Evolutionary conservation across 768 basidiomycete species (phyloP), one percentile per base, ranked within the genome.

Genomic region (Dendrothele bispora): DNA sequence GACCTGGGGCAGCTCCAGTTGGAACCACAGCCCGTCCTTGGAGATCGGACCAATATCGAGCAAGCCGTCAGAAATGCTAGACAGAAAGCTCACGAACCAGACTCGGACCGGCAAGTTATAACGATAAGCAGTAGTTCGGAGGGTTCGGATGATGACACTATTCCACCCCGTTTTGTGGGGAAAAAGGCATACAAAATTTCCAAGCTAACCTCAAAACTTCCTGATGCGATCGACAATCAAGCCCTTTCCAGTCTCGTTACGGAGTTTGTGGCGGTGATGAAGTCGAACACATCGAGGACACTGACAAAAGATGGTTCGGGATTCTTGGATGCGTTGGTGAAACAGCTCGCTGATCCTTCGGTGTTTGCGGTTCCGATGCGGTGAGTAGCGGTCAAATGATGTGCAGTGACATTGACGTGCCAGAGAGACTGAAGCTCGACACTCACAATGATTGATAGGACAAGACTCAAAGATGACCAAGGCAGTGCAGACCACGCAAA

Each of bases 291-390:
- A 37, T 88, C 86, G 49, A 76, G 74, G 55, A 79, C 77, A 40
- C 58, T 86, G 55, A 89, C 82, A 28, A 83, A 79, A 62, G 85
- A 89, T 52, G 88, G 80, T 5, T 86, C 84, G 56, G 64, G 70
- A 20, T 86, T 91, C 64, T 65, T 91, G 45, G 86, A 88, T 54
- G 74, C 79, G 24, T 60, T 91, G 53, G 74, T 79, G 64, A 86
- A 84, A 61, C 86, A 86, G 57, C 74, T 91, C 36, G 79, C 77
- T 29, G 82, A 87, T 61, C 83, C 87, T 27, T 80, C 81, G 17
- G 78, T 80, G 30, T 80, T 78, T 54, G 61, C 77, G 43, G 64
- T 73, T 34, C 84, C 85, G 4, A 57, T 81, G 58, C 74, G 84
- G 70, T 75, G 63, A 62, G 59, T 72, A 62, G 43, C 64, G 17